Conservation (phyloP, 495 filamentous ascomycete species). For the Rusavskia elegans region DNA sequence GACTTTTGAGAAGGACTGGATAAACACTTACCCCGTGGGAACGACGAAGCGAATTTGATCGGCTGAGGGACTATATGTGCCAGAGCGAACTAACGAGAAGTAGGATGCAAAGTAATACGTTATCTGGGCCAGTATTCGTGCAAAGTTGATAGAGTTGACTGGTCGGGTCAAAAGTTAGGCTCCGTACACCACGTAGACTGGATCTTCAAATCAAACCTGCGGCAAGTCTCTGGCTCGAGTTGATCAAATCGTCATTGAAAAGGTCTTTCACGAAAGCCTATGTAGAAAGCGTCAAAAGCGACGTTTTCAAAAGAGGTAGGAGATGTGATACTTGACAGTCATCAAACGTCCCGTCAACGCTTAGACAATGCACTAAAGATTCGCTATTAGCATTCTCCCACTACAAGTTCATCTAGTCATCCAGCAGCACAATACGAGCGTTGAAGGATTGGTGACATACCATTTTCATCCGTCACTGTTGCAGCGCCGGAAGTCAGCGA, state of each 20-base stretch:
- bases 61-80: constrained; percentile 20
- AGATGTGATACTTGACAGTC: constrained; percentile 56
- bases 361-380: constrained; percentile 52
- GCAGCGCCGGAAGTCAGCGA: constrained; percentile 22
- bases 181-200: constrained; percentile 17
- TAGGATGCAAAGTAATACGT: constrained; percentile 87
- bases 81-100: constrained; percentile 42
- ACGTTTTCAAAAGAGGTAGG: background rate
- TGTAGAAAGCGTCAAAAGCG: background rate
- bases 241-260: constrained; percentile 65
- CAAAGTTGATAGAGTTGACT: constrained; percentile 11
- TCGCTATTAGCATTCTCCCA: background rate
- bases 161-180: background rate
- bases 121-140: constrained; percentile 84
- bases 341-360: constrained; percentile 80
- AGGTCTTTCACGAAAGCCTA: constrained; percentile 86
- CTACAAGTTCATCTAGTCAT: background rate
- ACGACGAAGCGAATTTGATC: constrained; percentile 63
- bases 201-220: constrained; percentile 81
- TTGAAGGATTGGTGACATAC: constrained; percentile 1
- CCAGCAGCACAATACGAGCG: no score
- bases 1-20: no score
- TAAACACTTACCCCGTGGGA: constrained; percentile 44
- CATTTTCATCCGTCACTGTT: constrained; percentile 67
- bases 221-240: constrained; percentile 56